Base-by-base conservation (phyloP, 768 basidiomycete genomes). In the Dioszegia crocea region DNA sequence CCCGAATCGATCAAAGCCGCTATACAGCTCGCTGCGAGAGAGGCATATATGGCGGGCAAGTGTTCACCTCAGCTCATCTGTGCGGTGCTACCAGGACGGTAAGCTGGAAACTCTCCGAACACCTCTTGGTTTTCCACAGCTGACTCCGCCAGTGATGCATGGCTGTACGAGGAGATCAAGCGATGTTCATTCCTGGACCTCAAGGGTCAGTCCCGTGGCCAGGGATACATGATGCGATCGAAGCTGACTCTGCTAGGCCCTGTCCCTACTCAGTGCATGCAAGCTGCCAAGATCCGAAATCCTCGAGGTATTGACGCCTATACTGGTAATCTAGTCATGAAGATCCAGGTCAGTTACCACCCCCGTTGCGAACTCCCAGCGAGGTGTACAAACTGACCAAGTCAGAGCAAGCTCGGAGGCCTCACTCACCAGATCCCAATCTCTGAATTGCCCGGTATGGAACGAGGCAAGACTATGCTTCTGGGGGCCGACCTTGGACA, bases 221-320 rank as follows among this genome's bases (percentile, higher is more conserved):
- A 55, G 50, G 51, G 33, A 6, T 33, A 33, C 14, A 14, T 33
- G 33, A 33, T n/a, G 14, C 33, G 27, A 45, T 45, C 16, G 45
- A 40, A 9, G 33, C 43, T 54, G 27, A 49, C 36, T 14, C 33
- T 19, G 29, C 44, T 24, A 68, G 68, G 30, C 43, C 75, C 75
- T 2, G 74, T 77, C 8, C 70, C 73, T 3, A 77, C 76, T 2
- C 76, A 77, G 55, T 77, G 76, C 36, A 69, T 77, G 57, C 72
- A 74, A 62, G 68, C 70, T 4, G 56, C 65, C 50, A 75, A 75
- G 60, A 61, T 75, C 52, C 45, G 61, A n/a, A 61, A 30, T n/a
- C 57, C 65, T 0, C 54, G 65, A 31, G 68, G 74, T 21, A 67
- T 73, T 1, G 67, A 67, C 14, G 68, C 74, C 9, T 75, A 77